Evolutionary conservation across 805 yeast genomes (phyloP), one percentile per base, ranked within the genome.

Genomic region (Brettanomyces naardenensis): DNA sequence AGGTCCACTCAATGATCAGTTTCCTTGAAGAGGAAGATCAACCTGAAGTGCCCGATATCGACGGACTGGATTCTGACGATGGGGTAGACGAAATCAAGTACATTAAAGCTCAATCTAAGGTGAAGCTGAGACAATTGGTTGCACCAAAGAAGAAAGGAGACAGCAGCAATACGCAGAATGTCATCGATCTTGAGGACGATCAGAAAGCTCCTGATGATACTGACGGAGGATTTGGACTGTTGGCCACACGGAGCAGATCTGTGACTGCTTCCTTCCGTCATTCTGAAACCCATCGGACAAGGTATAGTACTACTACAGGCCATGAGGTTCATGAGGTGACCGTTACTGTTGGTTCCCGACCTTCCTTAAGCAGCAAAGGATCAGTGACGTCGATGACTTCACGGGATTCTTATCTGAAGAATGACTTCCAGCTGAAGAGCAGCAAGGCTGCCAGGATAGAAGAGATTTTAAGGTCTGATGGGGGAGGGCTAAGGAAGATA

Each of bases 51-150:
- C 61, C 54, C 5, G 64, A 57, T 3, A 62, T 63, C 22, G 61
- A 60, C 7, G 64, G 58, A 2, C 55, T 65, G 17, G 44, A 52
- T 53, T 61, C 53, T 32, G 49, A 46, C 21, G 62, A 58, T 35
- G 63, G 59, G 1, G 41, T 49, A 22, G 70, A 67, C 3, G 58
- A 58, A 15, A 56, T 66, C 39, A 66, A 64, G 46, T 61, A 37
- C 6, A 33, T 58, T 3, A 51, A 45, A 26, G 41, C 47, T 28
- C 51, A 43, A 18, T 47, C 54, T 1, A 42, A 28, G 19, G 82
- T 79, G 15, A 74, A 73, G 1, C 56, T 75, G 4, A 70, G 82
- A 44, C 70, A 80, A 33, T 71, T 70, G 38, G 52, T 74, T 51
- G 72, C 79, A 9, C 56, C 56, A 31, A 53, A 56, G 21, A 55